A percentile compares a stretch with the other conserved stretches of the same genome.
phyloP scores from a whole-genome alignment of 176 grass and related monocot species.

The Areca catechu region DNA sequence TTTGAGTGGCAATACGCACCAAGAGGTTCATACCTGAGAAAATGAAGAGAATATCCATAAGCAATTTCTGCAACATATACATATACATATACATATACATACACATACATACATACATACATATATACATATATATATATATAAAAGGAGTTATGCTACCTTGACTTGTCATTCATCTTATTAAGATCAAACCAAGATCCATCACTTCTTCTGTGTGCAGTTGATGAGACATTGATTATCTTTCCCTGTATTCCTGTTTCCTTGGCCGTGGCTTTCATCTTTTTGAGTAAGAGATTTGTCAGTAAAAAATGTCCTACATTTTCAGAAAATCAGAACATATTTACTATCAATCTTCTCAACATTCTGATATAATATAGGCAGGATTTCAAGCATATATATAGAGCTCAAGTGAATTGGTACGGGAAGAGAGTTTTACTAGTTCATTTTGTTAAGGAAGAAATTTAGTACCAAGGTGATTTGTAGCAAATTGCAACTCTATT shows the following conservation, averaged over 20 bases:
- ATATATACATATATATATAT: too few relatives aligned
- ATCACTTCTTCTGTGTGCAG: slow-evolving; percentile 46
- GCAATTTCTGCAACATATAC: too few relatives aligned
- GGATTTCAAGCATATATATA: too few relatives aligned
- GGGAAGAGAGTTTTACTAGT: too few relatives aligned
- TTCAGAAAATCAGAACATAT: background rate
- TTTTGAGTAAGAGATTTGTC: slow-evolving; percentile 65
- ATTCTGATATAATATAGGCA: too few relatives aligned
- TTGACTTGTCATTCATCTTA: slow-evolving; percentile 50
- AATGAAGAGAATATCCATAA: background rate
- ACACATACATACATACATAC: too few relatives aligned
- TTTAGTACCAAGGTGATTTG: slow-evolving; percentile 57
- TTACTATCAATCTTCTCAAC: background rate
- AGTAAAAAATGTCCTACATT: slow-evolving; percentile 76
- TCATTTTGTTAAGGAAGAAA: background rate
- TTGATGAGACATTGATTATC: slow-evolving; percentile 65
- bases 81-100: too few relatives aligned
- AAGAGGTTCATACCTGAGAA: slow-evolving; percentile 43
- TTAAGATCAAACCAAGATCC: slow-evolving; percentile 41
- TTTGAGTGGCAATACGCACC: slow-evolving; percentile 58
- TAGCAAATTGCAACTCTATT: slow-evolving; percentile 76
- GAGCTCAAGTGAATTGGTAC: too few relatives aligned
- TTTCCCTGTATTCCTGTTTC: slow-evolving; percentile 63
- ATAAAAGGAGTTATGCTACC: slow-evolving; percentile 13
- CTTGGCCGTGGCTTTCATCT: slow-evolving; percentile 72